These are phyloP conservation scores for Hymenoscyphus linearis DNA, from an alignment of 2,329 filamentous ascomycete species.

Conservation along the genomic window DNA sequence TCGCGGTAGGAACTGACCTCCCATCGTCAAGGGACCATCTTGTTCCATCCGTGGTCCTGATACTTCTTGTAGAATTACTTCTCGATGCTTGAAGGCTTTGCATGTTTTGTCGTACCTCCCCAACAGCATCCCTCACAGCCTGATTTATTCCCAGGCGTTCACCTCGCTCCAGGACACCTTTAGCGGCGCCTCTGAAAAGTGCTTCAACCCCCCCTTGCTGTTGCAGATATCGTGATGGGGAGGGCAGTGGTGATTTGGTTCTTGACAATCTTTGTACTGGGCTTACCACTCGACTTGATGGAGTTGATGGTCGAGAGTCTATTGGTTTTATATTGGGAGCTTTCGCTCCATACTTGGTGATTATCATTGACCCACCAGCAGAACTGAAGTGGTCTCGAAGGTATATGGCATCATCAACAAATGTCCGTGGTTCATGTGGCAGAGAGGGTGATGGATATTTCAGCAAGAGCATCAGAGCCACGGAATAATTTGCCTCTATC, in stretches of 20 bases:
- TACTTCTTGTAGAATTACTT: constrained; percentile 32
- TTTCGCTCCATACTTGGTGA: constrained; percentile 65
- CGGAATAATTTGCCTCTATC: constrained; percentile 80
- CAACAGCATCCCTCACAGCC: constrained; percentile 73
- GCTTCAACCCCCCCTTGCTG: constrained; percentile 58
- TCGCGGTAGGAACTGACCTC: constrained; percentile 25
- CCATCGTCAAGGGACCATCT: constrained; percentile 32
- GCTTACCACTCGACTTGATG: constrained; percentile 24
- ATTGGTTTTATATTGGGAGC: constrained; percentile 35
- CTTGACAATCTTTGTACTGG: constrained; percentile 20
- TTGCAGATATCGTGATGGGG: constrained; percentile 37
- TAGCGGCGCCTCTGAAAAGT: constrained; percentile 70
- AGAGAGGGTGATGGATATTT: constrained; percentile 69
- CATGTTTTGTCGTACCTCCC: constrained; percentile 73
- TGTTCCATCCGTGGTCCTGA: constrained; percentile 17
- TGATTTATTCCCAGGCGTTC: constrained; percentile 77
- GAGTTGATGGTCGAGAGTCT: constrained; percentile 26
- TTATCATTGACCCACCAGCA: constrained; percentile 58
- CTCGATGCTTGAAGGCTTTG: constrained; percentile 58
- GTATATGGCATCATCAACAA: constrained; percentile 81
- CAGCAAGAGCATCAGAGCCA: constrained; percentile 73
- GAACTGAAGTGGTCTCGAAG: constrained; percentile 59
- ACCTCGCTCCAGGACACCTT: constrained; percentile 65
- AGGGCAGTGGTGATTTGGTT: constrained; percentile 28
- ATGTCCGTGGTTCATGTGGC: constrained; percentile 64